Evolutionary conservation across 495 filamentous ascomycete genomes (phyloP), one percentile per base, ranked within the genome.

Genomic region (Trichoderma gamsii): DNA sequence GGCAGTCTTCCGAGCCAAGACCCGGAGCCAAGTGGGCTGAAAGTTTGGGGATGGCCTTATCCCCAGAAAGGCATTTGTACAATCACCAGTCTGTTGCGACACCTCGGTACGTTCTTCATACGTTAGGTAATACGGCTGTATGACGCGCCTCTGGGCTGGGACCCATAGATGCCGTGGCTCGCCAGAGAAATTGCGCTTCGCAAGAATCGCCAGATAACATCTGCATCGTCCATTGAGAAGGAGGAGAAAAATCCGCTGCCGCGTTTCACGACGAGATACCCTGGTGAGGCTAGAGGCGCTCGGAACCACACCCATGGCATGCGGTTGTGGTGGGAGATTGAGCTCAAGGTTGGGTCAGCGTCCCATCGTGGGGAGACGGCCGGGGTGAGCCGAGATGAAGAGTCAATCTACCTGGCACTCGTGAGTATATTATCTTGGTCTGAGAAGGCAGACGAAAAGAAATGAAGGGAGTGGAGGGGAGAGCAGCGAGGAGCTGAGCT

Each of bases 351-450:
- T 61, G 23, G 56, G 56, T 61, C 56, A 61, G 56, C 56, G 56
- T 61, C 4, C 27, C 56, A 61, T 32, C 56, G 56, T 61, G 56
- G 56, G 56, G 56, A 32, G 56, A 61, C 56, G 56, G 44, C 56
- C 25, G 56, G 56, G 56, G 56, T 61, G 56, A 61, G 56, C 56
- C 56, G 56, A 61, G 56, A 61, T 61, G 56, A 32, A 25, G 56
- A 61, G 23, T n/a, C 56, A 61, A 61, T 61, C 16, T 61, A 32
- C 56, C 8, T 61, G 56, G 23, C 11, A 29, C 56, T 61, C 2
- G 23, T 56, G 21, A 25, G 44, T 49, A 49, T 49, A 49, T n/a
- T 49, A 11, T 23, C 51, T 16, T 25, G 18, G 51, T 16, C n/a
- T 23, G 23, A 27, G 23, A 49, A 16, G 44, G 5, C 13, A 16